Conservation (phyloP, 1,284 basidiomycete genomes). For the Vanrija humicola region DNA sequence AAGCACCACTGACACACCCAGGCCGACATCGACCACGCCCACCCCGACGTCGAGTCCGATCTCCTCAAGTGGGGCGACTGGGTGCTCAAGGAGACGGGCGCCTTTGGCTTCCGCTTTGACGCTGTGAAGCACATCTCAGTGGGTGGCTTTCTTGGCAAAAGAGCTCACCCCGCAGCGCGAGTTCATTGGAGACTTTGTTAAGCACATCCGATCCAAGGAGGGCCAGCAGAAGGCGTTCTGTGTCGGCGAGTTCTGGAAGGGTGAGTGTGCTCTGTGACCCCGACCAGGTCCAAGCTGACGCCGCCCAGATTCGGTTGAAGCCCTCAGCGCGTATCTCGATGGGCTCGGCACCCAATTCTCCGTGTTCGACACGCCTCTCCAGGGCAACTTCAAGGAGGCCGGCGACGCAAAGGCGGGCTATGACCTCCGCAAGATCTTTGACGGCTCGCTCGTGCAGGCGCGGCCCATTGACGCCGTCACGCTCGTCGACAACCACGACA, state of each 20-base stretch:
- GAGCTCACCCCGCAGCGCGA: slow-evolving; percentile 20
- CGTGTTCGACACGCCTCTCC: slow-evolving; percentile 57
- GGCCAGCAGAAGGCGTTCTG: slow-evolving; percentile 51
- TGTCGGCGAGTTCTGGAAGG: slow-evolving; percentile 57
- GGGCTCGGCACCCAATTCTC: slow-evolving; percentile 55
- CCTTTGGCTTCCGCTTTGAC: slow-evolving; percentile 77
- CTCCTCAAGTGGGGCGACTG: slow-evolving; percentile 56
- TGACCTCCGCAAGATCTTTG: slow-evolving; percentile 57
- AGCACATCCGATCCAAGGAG: slow-evolving; percentile 51
- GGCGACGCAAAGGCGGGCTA: slow-evolving; percentile 52
- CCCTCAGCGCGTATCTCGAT: slow-evolving; percentile 42
- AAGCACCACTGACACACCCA: too few relatives aligned
- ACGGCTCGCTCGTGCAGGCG: slow-evolving; percentile 55
- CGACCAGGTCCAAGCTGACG: neutral
- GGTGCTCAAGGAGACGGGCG: slow-evolving; percentile 68
- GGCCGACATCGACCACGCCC: slow-evolving; percentile 64
- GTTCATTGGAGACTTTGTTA: slow-evolving; percentile 57
- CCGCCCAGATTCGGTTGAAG: slow-evolving; percentile 38
- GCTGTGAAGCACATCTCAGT: slow-evolving; percentile 65
- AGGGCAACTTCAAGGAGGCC: slow-evolving; percentile 51
- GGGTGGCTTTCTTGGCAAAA: slow-evolving; percentile 2
- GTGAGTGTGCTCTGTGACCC: slow-evolving; percentile 10
- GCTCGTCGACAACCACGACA: slow-evolving; percentile 57
- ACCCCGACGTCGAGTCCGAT: slow-evolving; percentile 62
- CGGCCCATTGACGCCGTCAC: slow-evolving; percentile 59